phyloP scores from a whole-genome alignment of 164 flowering plant species.

The Santalum album region DNA sequence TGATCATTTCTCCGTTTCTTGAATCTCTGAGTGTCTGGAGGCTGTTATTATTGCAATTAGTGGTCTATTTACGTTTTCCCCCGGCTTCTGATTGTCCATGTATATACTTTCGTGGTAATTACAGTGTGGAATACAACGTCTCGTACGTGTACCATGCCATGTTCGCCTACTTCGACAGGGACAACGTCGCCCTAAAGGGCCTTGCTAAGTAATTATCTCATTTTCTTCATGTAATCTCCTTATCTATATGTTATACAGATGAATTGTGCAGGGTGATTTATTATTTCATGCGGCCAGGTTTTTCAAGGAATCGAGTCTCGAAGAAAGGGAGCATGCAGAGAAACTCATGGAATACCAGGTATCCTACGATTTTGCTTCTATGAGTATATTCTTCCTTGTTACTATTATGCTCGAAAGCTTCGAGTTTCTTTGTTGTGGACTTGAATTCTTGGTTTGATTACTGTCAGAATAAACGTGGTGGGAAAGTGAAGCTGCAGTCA shows the following conservation, averaged over 20 bases:
- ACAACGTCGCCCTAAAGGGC: conserved; percentile 88
- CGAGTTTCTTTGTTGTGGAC: neutral
- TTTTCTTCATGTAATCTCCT: neutral
- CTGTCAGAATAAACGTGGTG: conserved; percentile 82
- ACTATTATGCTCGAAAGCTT: neutral
- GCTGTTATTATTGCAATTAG: no score
- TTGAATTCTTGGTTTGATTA: neutral
- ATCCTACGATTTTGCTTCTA: conserved; percentile 2
- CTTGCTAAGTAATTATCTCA: conserved; percentile 58
- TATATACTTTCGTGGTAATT: neutral
- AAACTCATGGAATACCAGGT: conserved; percentile 97
- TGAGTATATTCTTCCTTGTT: neutral
- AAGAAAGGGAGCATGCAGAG: conserved; percentile 91
- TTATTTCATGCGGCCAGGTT: conserved; percentile 34
- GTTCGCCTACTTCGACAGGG: conserved; percentile 93
- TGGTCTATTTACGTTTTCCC: no score
- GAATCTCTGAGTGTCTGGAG: no score
- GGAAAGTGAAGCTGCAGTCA: conserved; percentile 67
- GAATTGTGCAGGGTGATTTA: neutral
- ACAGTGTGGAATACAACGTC: conserved; percentile 92
- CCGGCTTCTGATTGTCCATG: neutral
- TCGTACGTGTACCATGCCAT: conserved; percentile 90
- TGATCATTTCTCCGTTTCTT: neutral
- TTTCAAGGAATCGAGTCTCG: conserved; percentile 83
- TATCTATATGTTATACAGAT: neutral